These are phyloP conservation scores for Galerina sulciceps DNA, from an alignment of 768 basidiomycete species.

Conservation along the genomic window DNA sequence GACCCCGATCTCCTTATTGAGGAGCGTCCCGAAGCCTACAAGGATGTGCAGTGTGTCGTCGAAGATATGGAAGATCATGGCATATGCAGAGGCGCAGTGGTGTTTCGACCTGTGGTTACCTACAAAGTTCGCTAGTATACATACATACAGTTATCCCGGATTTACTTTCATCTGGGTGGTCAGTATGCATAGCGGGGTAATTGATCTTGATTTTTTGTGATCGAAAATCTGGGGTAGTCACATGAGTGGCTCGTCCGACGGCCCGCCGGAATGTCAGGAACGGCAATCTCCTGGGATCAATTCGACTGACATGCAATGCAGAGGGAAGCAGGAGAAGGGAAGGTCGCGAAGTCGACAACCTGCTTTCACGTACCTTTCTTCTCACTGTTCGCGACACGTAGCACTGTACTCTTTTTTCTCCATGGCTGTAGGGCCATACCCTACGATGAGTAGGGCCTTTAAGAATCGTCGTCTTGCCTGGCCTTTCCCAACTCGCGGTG, in stretches of 20 bases:
- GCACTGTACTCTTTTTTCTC: constrained; percentile 7
- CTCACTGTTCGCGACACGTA: constrained; percentile 15
- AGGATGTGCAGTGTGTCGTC: constrained; percentile 37
- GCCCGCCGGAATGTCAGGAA: constrained; percentile 1
- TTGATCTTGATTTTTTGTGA: not conserved
- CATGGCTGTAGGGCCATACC: constrained; percentile 36
- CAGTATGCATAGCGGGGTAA: not conserved
- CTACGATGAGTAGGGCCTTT: constrained; percentile 29
- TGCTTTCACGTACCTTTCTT: constrained; percentile 12
- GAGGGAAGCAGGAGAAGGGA: not conserved
- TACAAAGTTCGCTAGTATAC: constrained; percentile 36
- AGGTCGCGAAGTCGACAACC: constrained; percentile 8
- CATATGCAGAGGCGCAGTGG: constrained; percentile 31
- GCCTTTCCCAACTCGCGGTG: constrained; percentile 15
- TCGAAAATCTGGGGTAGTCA: constrained; percentile 21
- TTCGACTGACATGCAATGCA: constrained; percentile 3
- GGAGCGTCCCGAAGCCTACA: constrained; percentile 44
- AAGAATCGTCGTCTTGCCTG: constrained; percentile 25
- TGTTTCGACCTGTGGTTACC: constrained; percentile 39
- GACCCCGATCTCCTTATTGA: constrained; percentile 39
- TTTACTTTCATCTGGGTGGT: not conserved
- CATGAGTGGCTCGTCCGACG: constrained; percentile 10
- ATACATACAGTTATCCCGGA: not conserved
- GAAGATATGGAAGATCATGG: constrained; percentile 36
- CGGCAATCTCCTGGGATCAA: constrained; percentile 16